phyloP scores from a whole-genome alignment of 805 yeast genomes.

The Ogataea populi-albae region DNA sequence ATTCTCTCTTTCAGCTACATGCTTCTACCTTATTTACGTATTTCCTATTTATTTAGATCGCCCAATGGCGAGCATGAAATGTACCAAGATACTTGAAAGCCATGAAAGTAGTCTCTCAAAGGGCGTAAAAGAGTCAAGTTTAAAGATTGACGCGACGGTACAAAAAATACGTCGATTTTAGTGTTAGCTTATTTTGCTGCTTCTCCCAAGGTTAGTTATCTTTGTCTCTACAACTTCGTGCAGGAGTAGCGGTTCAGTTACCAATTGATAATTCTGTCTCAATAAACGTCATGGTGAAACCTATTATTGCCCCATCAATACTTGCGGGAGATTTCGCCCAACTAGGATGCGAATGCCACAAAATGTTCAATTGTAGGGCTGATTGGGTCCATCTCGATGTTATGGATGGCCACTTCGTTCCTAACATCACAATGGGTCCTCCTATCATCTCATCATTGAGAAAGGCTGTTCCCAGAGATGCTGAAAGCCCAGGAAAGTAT shows the following conservation, averaged over 20 bases:
- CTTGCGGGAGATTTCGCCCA: constrained; percentile 90
- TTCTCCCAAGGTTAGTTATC: no score
- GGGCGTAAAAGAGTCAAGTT: neutral
- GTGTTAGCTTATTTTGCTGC: neutral
- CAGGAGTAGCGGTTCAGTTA: no score
- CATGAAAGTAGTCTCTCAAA: neutral
- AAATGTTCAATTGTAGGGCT: constrained; percentile 74
- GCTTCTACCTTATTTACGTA: no score
- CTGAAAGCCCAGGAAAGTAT: constrained; percentile 17
- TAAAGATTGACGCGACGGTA: no score
- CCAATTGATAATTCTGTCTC: neutral
- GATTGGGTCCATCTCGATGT: constrained; percentile 98
- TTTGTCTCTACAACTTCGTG: no score
- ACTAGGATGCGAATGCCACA: constrained; percentile 82
- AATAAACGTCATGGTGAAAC: constrained; percentile 35
- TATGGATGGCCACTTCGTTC: constrained; percentile 99
- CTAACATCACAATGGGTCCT: constrained; percentile 92
- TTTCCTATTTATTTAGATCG: no score
- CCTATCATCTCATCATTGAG: constrained; percentile 42
- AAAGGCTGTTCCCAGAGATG: constrained; percentile 41
- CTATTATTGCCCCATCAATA: constrained; percentile 92
- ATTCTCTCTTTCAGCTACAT: neutral
- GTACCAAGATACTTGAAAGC: no score
- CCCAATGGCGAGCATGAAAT: no score
- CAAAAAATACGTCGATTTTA: no score